A percentile compares a stretch with the other conserved stretches of the same genome.
phyloP scores from a whole-genome alignment of 768 basidiomycete species.

The Omphalotus guepiniiformis region DNA sequence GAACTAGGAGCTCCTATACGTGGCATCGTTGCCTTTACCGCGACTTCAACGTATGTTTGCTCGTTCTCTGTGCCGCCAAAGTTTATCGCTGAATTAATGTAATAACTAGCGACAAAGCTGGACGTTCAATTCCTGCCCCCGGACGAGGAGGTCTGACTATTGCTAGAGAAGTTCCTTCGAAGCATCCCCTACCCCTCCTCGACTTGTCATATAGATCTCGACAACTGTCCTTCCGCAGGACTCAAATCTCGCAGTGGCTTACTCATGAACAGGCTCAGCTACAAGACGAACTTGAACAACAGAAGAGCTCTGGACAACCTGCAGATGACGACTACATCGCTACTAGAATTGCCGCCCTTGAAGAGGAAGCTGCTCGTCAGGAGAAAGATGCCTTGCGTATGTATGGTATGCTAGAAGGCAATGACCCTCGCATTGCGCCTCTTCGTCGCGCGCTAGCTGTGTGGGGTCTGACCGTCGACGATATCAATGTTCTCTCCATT shows the following conservation, averaged over 20 bases:
- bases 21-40: conserved; percentile 91
- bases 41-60: conserved; percentile 81
- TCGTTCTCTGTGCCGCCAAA: not conserved
- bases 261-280: conserved; percentile 83
- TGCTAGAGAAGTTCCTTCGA: conserved; percentile 79
- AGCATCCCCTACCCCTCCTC: conserved; percentile 75
- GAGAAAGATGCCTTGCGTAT: conserved; percentile 91
- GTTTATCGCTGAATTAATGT: conserved; percentile 5
- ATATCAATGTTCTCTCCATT: conserved; percentile 86
- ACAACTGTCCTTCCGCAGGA: conserved; percentile 92
- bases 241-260: conserved; percentile 94
- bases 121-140: conserved; percentile 95
- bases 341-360: conserved; percentile 76
- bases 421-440: conserved; percentile 82
- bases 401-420: conserved; percentile 93
- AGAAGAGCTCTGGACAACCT: conserved; percentile 46
- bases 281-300: conserved; percentile 68
- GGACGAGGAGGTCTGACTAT: conserved; percentile 89
- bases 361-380: conserved; percentile 86
- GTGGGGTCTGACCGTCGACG: conserved; percentile 93
- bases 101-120: conserved; percentile 84
- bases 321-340: conserved; percentile 69
- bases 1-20: conserved; percentile 93
- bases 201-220: conserved; percentile 86
- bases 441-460: conserved; percentile 94